Evolutionary conservation across 768 basidiomycete genomes (phyloP), one percentile per base, ranked within the genome.

Genomic region (Leccinum pellstonianum): DNA sequence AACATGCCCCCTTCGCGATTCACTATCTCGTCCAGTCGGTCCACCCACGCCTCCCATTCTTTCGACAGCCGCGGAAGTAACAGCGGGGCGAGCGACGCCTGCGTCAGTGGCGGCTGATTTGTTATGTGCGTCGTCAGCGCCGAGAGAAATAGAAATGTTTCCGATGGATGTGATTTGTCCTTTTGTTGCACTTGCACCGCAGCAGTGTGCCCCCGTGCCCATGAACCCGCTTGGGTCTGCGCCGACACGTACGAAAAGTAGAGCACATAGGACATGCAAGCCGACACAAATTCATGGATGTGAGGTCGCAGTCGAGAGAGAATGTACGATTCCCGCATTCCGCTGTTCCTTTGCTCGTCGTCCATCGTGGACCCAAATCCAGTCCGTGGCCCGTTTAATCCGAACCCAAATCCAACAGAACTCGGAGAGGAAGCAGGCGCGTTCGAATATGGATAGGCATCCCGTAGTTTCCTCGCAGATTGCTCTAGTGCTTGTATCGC

Each of bases 261-360:
- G 3, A 90, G 90, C 51, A 93, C 83, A 70, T 93, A 94, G 6
- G 92, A 88, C 71, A 86, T 81, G 71, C 84, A 90, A 31, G 87
- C 83, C 3, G 91, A 82, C 31, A 87, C 85, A 64, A 91, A 94
- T 54, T 93, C 91, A 54, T 80, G 76, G 53, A 93, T 84, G 72
- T 88, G 86, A 15, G 88, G 87, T 52, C 87, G 83, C 17, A 94
- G 77, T 56, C 92, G 82, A 17, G 86, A 90, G 41, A 85, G 74
- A 63, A 93, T 81, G 71, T 94, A 94, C 6, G 86, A 84, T 58
- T 91, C 87, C 60, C 92, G 86, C 90, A 93, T 93, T 38, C 83
- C 66, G 35, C 29, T 55, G 52, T 60, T 56, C 25, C 69, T 64
- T 58, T 66, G 70, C 54, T 69, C 75, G 35, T 72, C 66, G 21